Base-by-base conservation (phyloP, 176 grass and related monocot species). In the Musa schizocarpa region DNA sequence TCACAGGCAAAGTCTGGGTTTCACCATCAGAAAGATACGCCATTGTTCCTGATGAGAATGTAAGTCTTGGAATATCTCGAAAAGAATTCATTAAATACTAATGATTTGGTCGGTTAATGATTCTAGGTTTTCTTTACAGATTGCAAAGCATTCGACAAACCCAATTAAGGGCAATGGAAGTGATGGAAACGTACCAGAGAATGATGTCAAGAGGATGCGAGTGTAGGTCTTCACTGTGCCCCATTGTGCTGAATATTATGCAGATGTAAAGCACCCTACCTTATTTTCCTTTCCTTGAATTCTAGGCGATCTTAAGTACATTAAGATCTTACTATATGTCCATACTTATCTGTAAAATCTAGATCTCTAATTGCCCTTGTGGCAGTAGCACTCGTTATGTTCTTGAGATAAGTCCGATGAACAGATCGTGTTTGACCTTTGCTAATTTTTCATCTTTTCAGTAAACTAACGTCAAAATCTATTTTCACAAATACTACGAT, bases 11-110 rank as follows among this genome's bases (percentile, higher is more conserved):
- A 80, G 52, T 99, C 58, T 99, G 95, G 95, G 88, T 99, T 56
- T 99, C 95, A 0, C 95, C 90, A 20, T 89, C 95, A 0, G 86
- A 99, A 89, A 91, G 95, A 99, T 99, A 99, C 8, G 95, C 95
- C 24, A 84, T 99, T 77, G 95, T 99, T 54, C 95, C 95, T 70
- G 88, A 94, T 62, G 95, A 99, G 50, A 93, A 88, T 26, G 95
- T 99, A 75, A 92, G 85, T 26, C 11, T 72, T 27, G 24, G 9
- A 1, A 59, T 24, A 24, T 57, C 8, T 29, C 2, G 12, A 25
- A 56, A 11, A n/a, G 0, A 20, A 70, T 20, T 70, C 16, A 20
- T n/a, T 43, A 8, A 26, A 34, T 70, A 43, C 68, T 2, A 70
- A 9, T 19, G 1, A 12, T 22, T 53, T 53, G 19, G 1, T 14